These are phyloP conservation scores for Thamnidium elegans DNA, from an alignment of 192 early-diverging fungal genomes.

Conservation along the genomic window DNA sequence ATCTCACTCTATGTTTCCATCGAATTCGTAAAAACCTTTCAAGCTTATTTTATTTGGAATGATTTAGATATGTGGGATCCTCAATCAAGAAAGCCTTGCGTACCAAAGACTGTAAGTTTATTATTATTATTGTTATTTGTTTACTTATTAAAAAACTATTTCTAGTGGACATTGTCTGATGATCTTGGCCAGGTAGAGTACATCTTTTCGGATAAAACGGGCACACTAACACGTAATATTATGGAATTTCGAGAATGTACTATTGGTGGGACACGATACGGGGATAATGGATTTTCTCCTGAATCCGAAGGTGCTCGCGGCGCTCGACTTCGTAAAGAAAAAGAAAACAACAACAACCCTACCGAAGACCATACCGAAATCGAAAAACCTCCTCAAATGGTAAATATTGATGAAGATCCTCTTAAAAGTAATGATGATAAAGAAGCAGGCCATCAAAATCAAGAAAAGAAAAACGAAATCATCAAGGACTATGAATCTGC, in stretches of 20 bases:
- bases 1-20: constrained; percentile 94
- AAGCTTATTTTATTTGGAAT: constrained; percentile 85
- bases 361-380: constrained; percentile 39
- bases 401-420: constrained; percentile 24
- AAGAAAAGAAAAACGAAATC: constrained; percentile 39
- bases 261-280: constrained; percentile 85
- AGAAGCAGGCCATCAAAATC: constrained; percentile 17
- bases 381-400: constrained; percentile 19
- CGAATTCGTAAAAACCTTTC: constrained; percentile 87
- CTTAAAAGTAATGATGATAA: constrained; percentile 30
- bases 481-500: constrained; percentile 53
- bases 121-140: neutral
- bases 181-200: constrained; percentile 97
- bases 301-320: constrained; percentile 55
- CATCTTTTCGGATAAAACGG: constrained; percentile 96
- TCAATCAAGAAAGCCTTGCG: constrained; percentile 53
- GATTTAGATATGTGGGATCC: constrained; percentile 88
- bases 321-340: constrained; percentile 48
- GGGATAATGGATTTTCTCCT: constrained; percentile 66
- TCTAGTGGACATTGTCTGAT: constrained; percentile 92
- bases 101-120: constrained; percentile 61
- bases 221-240: constrained; percentile 91
- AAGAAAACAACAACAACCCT: constrained; percentile 46
- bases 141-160: neutral
- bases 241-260: constrained; percentile 97